Percentiles rank a stretch among this genome's conserved stretches.
Evolutionary conservation across 164 flowering plant genomes (phyloP).

Genomic region (Magnolia changhungtana): DNA sequence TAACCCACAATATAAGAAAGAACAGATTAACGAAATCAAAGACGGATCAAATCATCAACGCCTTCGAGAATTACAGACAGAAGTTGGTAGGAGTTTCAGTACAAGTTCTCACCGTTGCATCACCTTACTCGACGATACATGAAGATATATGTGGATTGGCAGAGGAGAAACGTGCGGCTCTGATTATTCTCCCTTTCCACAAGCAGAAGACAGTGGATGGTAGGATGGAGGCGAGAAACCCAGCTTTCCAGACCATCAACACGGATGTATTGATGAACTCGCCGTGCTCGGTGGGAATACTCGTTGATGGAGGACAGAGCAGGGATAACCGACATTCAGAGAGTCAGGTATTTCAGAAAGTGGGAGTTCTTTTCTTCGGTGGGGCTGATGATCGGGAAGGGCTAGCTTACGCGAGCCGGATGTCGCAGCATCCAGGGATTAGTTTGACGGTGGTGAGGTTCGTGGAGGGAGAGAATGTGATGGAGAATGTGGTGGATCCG

Average conservation of each 20-base stretch:
- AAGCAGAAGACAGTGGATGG: constrained; percentile 10
- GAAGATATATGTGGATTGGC: constrained; percentile 26
- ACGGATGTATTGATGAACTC: constrained; percentile 18
- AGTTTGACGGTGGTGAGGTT: constrained; percentile 62
- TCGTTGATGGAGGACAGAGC: constrained; percentile 19
- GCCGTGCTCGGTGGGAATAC: constrained; percentile 29
- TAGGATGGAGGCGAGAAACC: constrained; percentile 15
- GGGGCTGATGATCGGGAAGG: constrained; percentile 83
- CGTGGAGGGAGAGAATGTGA: constrained; percentile 24
- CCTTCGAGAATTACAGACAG: constrained; percentile 17
- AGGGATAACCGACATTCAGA: constrained; percentile 12
- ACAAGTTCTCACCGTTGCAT: constrained; percentile 18
- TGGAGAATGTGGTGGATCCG: neutral
- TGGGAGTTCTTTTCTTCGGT: constrained; percentile 68
- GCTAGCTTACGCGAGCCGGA: constrained; percentile 47
- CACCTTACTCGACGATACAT: constrained; percentile 28
- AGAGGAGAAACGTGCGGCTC: constrained; percentile 17
- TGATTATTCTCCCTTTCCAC: constrained; percentile 27
- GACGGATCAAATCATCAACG: constrained; percentile 19
- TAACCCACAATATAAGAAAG: constrained; percentile 13
- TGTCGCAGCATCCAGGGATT: constrained; percentile 60
- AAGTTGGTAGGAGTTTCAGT: constrained; percentile 4
- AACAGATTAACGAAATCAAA: neutral
- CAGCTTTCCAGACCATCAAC: constrained; percentile 13
- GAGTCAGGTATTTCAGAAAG: constrained; percentile 13